Percentiles rank a stretch among this genome's conserved stretches.
These are phyloP conservation scores for Zopfochytrium polystomum DNA, from an alignment of 371 early-diverging fungal species.

Conservation along the genomic window DNA sequence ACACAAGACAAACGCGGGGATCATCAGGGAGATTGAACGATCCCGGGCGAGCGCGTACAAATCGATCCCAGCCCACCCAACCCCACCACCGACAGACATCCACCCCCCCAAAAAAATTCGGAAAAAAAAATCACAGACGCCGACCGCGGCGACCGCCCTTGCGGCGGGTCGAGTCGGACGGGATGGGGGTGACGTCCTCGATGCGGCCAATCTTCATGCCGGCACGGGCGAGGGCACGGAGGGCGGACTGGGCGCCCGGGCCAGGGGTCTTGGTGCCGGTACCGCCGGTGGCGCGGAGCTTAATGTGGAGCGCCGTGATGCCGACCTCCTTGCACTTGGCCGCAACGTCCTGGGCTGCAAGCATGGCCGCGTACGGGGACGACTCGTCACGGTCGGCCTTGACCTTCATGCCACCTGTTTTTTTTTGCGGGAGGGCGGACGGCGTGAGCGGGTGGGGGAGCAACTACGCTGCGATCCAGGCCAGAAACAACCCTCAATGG, in stretches of 20 bases:
- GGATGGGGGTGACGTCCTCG: conserved; percentile 99
- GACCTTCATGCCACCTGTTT: conserved; percentile 99
- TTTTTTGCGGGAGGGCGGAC: too few relatives aligned
- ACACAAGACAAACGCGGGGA: too few relatives aligned
- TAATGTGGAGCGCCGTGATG: conserved; percentile 99
- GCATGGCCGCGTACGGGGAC: conserved; percentile 99
- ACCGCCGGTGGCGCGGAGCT: conserved; percentile 99
- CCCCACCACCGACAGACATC: too few relatives aligned
- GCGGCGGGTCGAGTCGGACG: conserved; percentile 98
- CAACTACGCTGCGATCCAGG: too few relatives aligned
- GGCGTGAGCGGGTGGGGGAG: too few relatives aligned
- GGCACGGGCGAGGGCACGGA: conserved; percentile 98
- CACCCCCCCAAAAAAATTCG: too few relatives aligned
- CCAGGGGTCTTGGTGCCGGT: conserved; percentile 99
- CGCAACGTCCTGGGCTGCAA: conserved; percentile 99
- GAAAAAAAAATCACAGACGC: conserved; percentile 80
- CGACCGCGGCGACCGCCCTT: conserved; percentile 99
- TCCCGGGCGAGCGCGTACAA: too few relatives aligned
- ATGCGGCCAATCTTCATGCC: conserved; percentile 99
- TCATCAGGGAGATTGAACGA: too few relatives aligned
- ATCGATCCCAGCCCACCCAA: too few relatives aligned
- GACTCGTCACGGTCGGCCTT: conserved; percentile 99
- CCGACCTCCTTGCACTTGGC: conserved; percentile 98
- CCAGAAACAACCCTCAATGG: too few relatives aligned
- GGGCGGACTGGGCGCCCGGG: conserved; percentile 99